A percentile compares a stretch with the other conserved stretches of the same genome.
Conservation (phyloP, 371 early-diverging fungal species). For the Mucor racemosus region DNA sequence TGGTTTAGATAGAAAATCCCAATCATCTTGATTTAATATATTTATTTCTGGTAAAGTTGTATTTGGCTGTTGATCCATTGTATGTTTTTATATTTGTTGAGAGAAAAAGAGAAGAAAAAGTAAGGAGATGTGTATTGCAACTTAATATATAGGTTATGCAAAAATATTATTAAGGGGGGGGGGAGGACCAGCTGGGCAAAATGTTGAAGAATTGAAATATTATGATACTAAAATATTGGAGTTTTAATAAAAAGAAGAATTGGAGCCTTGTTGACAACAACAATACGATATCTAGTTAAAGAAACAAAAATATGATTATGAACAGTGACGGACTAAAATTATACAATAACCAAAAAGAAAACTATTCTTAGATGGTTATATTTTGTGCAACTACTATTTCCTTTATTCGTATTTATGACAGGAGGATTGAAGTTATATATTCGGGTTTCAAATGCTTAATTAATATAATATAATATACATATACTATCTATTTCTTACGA, state of each 20-base stretch:
- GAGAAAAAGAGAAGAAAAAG: background rate
- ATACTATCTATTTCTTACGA: too few species aligned
- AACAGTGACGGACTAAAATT: background rate
- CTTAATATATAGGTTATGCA: constrained; percentile 3
- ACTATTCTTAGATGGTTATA: constrained; percentile 7
- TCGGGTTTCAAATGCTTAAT: constrained; percentile 7
- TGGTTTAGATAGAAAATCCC: constrained; percentile 14
- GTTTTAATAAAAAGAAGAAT: too few species aligned
- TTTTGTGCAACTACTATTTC: background rate
- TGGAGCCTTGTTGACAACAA: constrained; percentile 1
- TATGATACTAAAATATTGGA: too few species aligned
- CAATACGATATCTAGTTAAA: background rate
- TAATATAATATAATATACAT: background rate
- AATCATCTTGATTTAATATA: constrained; percentile 12
- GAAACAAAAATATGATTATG: background rate
- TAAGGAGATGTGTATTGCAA: background rate
- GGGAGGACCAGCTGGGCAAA: background rate
- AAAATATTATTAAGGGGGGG: background rate
- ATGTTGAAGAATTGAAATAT: background rate
- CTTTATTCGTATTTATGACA: constrained; percentile 8
- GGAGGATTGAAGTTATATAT: constrained; percentile 1
- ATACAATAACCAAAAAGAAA: background rate
- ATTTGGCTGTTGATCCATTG: background rate
- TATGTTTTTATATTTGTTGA: background rate
- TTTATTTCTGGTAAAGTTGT: constrained; percentile 19